These are phyloP conservation scores for Wallacemonas sp. DNA, from an alignment of 208 protist genomes.

Conservation along the genomic window DNA sequence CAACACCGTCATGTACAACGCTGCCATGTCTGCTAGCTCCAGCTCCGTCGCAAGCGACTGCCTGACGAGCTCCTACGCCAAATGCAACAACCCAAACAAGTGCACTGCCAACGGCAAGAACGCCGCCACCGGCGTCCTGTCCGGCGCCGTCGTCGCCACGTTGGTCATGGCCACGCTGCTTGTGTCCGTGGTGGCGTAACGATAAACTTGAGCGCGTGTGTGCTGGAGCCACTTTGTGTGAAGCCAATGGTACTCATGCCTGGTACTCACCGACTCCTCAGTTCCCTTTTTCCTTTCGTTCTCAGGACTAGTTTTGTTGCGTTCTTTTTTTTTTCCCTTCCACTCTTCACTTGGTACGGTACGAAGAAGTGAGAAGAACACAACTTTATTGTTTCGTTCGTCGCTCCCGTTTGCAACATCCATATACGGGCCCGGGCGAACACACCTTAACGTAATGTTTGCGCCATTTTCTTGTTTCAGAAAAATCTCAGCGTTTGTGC, in stretches of 20 bases:
- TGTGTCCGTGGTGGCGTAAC: not conserved
- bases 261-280: not conserved
- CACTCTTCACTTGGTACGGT: too few species aligned
- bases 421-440: too few species aligned
- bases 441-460: too few species aligned
- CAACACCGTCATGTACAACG: conserved; percentile 6
- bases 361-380: too few species aligned
- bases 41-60: not conserved
- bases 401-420: too few species aligned
- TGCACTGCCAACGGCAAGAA: conserved; percentile 13
- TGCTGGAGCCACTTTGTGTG: too few species aligned
- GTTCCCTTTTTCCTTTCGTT: too few species aligned
- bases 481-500: too few species aligned
- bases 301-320: too few species aligned
- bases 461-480: too few species aligned
- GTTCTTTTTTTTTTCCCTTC: not conserved
- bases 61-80: too few species aligned
- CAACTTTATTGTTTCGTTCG: too few species aligned
- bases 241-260: not conserved
- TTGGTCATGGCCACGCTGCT: conserved; percentile 11
- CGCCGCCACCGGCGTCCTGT: conserved; percentile 8
- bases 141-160: not conserved
- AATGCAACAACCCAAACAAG: not conserved
- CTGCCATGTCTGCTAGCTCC: not conserved
- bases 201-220: not conserved